These are phyloP conservation scores for Rosa lucieae DNA, from an alignment of 306 rosid genomes.

Conservation along the genomic window DNA sequence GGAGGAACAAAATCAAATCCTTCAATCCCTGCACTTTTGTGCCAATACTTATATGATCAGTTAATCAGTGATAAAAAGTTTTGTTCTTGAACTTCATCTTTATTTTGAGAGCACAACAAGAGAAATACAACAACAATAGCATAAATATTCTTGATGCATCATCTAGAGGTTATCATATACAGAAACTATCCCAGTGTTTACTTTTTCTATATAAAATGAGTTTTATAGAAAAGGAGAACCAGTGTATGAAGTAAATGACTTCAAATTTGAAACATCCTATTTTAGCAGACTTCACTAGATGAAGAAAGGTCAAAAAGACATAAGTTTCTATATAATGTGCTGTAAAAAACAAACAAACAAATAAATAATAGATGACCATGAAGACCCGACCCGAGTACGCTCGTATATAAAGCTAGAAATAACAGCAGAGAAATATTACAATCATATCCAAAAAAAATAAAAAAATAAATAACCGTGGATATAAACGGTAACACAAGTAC, in stretches of 20 bases:
- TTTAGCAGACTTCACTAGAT: neutral
- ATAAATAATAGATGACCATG: neutral
- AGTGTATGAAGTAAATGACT: neutral
- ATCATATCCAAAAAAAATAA: neutral
- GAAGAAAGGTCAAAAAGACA: neutral
- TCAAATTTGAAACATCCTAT: neutral
- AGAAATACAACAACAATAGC: neutral
- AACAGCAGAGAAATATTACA: neutral
- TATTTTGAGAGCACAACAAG: neutral
- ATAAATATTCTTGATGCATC: constrained; percentile 1
- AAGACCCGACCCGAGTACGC: neutral
- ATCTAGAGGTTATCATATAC: neutral
- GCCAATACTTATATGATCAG: constrained; percentile 44
- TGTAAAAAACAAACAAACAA: neutral
- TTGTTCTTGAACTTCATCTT: neutral
- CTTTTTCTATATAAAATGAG: neutral
- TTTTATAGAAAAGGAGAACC: neutral
- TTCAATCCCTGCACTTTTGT: constrained; percentile 98
- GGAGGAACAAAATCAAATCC: constrained; percentile 85
- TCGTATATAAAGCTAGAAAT: neutral
- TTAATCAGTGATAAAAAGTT: constrained; percentile 26
- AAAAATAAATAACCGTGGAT: neutral
- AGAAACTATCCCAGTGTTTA: neutral
- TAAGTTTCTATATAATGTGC: neutral
- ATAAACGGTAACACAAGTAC: neutral